These are phyloP conservation scores for Nemophila menziesii DNA, from an alignment of 257 asterid genomes.

Conservation along the genomic window DNA sequence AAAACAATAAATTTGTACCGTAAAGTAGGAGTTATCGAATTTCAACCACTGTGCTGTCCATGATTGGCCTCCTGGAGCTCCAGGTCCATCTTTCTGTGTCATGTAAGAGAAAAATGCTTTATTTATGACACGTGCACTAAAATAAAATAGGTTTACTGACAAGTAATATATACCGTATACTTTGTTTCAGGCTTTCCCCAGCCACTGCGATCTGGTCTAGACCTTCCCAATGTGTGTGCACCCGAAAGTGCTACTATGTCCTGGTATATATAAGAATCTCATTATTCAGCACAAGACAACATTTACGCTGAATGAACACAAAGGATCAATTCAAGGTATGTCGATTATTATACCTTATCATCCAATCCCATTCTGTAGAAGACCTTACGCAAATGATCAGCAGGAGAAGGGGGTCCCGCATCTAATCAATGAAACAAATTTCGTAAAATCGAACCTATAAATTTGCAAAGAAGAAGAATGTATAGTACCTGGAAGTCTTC, in stretches of 20 bases:
- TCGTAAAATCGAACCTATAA: not conserved
- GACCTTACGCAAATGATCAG: constrained; percentile 85
- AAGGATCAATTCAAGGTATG: constrained; percentile 6
- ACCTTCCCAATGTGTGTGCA: constrained; percentile 93
- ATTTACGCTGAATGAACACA: constrained; percentile 4
- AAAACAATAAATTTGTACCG: constrained; percentile 30
- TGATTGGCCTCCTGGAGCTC: constrained; percentile 97
- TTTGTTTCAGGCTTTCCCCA: constrained; percentile 95
- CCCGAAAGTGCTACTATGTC: constrained; percentile 99
- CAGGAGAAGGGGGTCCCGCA: constrained; percentile 98
- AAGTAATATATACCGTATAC: constrained; percentile 53
- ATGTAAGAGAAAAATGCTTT: constrained; percentile 5
- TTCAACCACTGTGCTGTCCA: constrained; percentile 96
- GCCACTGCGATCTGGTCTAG: constrained; percentile 98
- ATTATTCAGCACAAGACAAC: constrained; percentile 3
- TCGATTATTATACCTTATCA: constrained; percentile 61
- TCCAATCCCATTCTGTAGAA: constrained; percentile 87
- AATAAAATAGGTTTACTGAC: not conserved
- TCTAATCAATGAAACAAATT: constrained; percentile 31
- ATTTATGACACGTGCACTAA: not conserved
- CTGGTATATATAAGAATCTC: constrained; percentile 31
- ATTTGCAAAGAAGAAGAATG: not conserved
- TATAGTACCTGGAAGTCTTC: constrained; percentile 88
- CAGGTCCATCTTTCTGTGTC: constrained; percentile 98
- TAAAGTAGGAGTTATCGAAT: constrained; percentile 90